Evolutionary conservation across 805 yeast species (phyloP).

Genomic region (Brettanomyces custersianus): DNA sequence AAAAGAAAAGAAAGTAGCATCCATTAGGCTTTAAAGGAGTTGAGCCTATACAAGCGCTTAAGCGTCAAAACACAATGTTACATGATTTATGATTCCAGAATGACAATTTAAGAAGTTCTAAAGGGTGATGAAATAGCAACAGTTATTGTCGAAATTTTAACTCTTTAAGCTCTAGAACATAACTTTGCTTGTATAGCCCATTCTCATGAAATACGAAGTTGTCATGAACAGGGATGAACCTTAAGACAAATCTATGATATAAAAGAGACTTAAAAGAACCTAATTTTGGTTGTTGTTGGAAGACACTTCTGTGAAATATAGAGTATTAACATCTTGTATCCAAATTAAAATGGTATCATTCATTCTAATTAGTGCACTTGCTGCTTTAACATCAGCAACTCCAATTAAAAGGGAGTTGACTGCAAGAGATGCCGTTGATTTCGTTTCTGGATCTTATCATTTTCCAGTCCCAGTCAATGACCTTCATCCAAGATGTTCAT

Average conservation of each 20-base stretch:
- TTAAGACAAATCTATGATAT: background rate
- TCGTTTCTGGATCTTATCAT: slow-evolving; percentile 6
- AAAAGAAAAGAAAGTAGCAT: too few relatives aligned
- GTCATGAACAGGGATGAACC: too few relatives aligned
- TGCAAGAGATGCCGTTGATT: slow-evolving; percentile 3
- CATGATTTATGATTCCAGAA: too few relatives aligned
- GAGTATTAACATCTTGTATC: background rate
- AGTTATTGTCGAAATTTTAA: too few relatives aligned
- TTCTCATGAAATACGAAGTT: too few relatives aligned
- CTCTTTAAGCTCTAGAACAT: too few relatives aligned
- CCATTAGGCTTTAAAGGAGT: too few relatives aligned
- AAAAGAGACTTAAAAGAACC: background rate
- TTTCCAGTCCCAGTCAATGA: slow-evolving; percentile 1
- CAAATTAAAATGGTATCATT: background rate
- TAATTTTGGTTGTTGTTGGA: background rate
- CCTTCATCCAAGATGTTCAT: slow-evolving; percentile 1
- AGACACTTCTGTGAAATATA: background rate
- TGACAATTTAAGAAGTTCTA: too few relatives aligned
- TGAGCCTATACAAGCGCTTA: too few relatives aligned
- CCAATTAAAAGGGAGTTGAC: background rate
- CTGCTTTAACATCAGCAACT: background rate
- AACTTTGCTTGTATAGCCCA: too few relatives aligned
- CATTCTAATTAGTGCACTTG: background rate
- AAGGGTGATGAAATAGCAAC: too few relatives aligned
- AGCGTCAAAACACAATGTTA: too few relatives aligned